These are phyloP conservation scores for Arachnomyces sp. DNA, from an alignment of 2,329 filamentous ascomycete genomes.

Conservation along the genomic window DNA sequence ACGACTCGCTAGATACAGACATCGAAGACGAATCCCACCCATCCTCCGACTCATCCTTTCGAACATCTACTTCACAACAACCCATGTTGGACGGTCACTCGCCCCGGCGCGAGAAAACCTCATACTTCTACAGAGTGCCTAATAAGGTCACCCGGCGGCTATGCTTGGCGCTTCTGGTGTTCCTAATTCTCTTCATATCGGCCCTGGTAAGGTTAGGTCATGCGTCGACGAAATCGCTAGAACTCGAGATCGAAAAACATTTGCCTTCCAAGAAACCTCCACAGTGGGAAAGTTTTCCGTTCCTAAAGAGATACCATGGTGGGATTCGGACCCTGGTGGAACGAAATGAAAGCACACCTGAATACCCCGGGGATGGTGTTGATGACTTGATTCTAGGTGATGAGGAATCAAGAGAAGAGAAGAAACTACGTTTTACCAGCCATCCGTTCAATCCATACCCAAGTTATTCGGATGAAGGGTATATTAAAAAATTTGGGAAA, in stretches of 20 bases:
- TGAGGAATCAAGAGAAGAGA: constrained; percentile 4
- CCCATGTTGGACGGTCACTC: constrained; percentile 33
- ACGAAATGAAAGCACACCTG: constrained; percentile 60
- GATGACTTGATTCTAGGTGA: constrained; percentile 3
- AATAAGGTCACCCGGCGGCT: constrained; percentile 71
- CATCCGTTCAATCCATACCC: constrained; percentile 60
- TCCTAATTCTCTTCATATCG: constrained; percentile 69
- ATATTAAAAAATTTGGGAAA: constrained; percentile 49
- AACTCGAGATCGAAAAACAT: constrained; percentile 39
- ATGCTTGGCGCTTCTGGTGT: constrained; percentile 61
- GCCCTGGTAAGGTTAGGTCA: constrained; percentile 67
- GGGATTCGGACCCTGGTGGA: constrained; percentile 68
- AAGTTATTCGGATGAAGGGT: constrained; percentile 51
- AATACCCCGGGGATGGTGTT: constrained; percentile 68
- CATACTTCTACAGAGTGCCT: constrained; percentile 55
- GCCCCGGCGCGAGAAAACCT: constrained; percentile 26
- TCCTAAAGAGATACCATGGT: constrained; percentile 82
- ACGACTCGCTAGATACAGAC: constrained; percentile 20
- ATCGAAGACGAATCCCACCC: constrained; percentile 30
- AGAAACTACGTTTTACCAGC: constrained; percentile 10
- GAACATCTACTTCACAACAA: constrained; percentile 32
- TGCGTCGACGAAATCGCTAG: constrained; percentile 56
- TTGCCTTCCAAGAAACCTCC: constrained; percentile 47
- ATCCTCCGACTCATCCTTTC: constrained; percentile 49
- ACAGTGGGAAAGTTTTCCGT: constrained; percentile 77